Conservation (phyloP, 106 monocot genomes). For the Phalaenopsis equestris region DNA sequence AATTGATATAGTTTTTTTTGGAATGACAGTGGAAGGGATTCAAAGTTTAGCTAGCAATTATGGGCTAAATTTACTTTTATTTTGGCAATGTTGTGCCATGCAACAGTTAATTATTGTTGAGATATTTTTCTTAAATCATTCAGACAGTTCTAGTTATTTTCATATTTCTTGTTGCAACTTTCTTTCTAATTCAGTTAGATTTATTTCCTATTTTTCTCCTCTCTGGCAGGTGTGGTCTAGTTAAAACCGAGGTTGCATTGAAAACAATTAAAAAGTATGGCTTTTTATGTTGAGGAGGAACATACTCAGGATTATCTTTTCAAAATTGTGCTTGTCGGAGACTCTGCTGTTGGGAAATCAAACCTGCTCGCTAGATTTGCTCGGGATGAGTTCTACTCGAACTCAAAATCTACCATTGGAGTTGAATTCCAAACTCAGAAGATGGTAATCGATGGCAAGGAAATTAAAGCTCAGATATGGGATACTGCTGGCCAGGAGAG, state of each 20-base stretch:
- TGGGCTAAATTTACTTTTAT: too few relatives aligned
- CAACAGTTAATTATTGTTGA: too few relatives aligned
- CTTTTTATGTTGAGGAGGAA: constrained; percentile 3
- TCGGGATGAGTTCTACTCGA: constrained; percentile 1
- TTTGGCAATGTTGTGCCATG: too few relatives aligned
- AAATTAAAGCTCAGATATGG: constrained; percentile 11
- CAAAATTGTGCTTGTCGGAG: constrained; percentile 8
- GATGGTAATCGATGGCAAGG: constrained; percentile 9
- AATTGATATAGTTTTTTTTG: too few relatives aligned
- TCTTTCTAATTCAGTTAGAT: not conserved
- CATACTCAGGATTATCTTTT: constrained; percentile 10
- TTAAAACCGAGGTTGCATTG: not conserved
- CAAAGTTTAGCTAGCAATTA: too few relatives aligned
- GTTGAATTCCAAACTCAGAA: constrained; percentile 10
- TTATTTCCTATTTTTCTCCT: not conserved
- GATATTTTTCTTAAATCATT: too few relatives aligned
- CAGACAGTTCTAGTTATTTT: too few relatives aligned
- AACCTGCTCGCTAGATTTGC: constrained; percentile 12
- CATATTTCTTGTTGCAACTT: not conserved
- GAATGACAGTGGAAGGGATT: too few relatives aligned
- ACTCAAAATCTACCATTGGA: constrained; percentile 7
- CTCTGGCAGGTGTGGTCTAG: not conserved
- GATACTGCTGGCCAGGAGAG: constrained; percentile 9
- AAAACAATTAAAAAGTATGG: not conserved
- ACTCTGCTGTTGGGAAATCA: constrained; percentile 9